Evolutionary conservation across 768 basidiomycete genomes (phyloP).

Genomic region (Suillus alpinus): DNA sequence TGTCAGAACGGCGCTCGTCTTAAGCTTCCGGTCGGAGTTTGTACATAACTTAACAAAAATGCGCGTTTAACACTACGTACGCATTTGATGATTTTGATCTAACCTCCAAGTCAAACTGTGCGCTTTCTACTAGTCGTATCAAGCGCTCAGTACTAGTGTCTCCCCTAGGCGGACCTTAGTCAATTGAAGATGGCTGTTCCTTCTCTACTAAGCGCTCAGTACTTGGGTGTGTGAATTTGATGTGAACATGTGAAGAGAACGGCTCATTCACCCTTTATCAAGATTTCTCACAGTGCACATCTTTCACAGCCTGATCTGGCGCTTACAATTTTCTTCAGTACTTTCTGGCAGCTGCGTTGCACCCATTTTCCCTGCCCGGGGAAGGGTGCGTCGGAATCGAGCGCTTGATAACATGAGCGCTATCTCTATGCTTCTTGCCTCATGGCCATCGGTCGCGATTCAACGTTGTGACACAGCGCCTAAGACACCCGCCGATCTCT

Average conservation of each 20-base stretch:
- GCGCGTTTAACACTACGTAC: background rate
- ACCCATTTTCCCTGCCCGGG: no score
- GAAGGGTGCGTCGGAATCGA: no score
- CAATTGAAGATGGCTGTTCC: no score
- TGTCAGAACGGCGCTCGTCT: no score
- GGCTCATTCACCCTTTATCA: background rate
- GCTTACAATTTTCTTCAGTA: background rate
- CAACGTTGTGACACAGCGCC: background rate
- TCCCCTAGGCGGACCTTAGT: no score
- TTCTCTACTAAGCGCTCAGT: no score
- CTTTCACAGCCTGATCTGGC: background rate
- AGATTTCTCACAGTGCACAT: no score
- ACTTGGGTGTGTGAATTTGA: no score
- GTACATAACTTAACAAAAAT: background rate
- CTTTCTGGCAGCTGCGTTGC: background rate
- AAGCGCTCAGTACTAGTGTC: no score
- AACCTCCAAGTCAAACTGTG: background rate
- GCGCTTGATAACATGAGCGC: background rate
- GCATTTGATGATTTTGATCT: background rate
- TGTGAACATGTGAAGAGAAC: background rate
- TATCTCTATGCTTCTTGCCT: background rate
- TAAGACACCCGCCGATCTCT: background rate
- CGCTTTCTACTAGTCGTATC: no score
- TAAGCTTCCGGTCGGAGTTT: no score
- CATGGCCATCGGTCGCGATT: background rate